phyloP scores from a whole-genome alignment of 1,284 basidiomycete species.

The Xerocomus amazonicus region DNA sequence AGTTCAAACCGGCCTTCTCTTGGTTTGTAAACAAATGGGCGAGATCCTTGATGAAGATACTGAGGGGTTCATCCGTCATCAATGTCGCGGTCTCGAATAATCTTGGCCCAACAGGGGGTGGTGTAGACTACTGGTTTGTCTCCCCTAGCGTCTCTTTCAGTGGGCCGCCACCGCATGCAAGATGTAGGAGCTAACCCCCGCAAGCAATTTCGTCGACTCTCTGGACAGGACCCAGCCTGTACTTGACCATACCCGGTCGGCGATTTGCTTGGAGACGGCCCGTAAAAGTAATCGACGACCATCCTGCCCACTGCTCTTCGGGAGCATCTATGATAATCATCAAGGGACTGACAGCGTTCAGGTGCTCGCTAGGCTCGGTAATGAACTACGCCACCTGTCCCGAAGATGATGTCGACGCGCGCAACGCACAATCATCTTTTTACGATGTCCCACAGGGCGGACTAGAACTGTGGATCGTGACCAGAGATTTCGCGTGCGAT shows the following conservation, averaged over 20 bases:
- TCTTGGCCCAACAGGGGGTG: too few species aligned
- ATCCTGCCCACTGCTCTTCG: slow-evolving; percentile 6
- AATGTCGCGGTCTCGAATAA: too few species aligned
- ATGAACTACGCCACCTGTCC: slow-evolving; percentile 6
- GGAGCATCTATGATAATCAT: slow-evolving; percentile 12
- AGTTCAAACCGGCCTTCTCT: too few species aligned
- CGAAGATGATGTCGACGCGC: background rate
- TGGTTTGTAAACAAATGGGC: too few species aligned
- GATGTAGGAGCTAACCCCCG: too few species aligned
- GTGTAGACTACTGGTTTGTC: too few species aligned
- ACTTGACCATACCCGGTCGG: background rate
- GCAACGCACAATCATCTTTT: slow-evolving; percentile 4
- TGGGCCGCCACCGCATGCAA: too few species aligned
- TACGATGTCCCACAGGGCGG: background rate
- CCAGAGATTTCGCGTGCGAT: slow-evolving; percentile 3
- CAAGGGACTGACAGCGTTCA: background rate
- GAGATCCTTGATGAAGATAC: too few species aligned
- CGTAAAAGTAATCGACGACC: background rate
- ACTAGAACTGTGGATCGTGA: background rate
- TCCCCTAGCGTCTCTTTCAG: too few species aligned
- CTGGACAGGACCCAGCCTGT: too few species aligned
- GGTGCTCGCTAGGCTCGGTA: slow-evolving; percentile 1
- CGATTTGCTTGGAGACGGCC: background rate
- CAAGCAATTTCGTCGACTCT: too few species aligned
- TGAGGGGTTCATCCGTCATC: too few species aligned